phyloP scores from a whole-genome alignment of 345 rosid genomes.

The Aegle marmelos region DNA sequence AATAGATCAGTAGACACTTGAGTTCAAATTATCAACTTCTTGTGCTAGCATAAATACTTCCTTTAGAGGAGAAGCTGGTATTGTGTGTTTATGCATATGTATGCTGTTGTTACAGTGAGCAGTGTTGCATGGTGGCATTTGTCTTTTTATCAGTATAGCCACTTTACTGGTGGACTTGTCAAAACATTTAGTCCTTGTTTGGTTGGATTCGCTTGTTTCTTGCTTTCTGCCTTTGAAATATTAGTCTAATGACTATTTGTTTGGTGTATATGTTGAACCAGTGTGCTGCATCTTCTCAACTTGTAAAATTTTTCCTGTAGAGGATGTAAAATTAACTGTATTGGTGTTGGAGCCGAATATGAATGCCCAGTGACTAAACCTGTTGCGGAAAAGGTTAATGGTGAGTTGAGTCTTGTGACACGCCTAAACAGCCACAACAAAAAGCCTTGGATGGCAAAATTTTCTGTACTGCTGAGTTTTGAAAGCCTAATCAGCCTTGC shows the following conservation, averaged over 20 bases:
- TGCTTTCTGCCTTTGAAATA: neutral
- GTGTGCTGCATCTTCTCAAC: neutral
- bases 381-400: neutral
- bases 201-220: neutral
- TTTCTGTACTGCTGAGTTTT: neutral
- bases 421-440: neutral
- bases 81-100: neutral
- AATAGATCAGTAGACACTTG: conserved; percentile 7
- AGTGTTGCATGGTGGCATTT: neutral
- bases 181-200: neutral
- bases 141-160: conserved; percentile 4
- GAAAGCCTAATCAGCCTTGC: neutral
- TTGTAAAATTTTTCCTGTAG: neutral
- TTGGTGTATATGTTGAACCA: neutral
- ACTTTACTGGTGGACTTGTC: neutral
- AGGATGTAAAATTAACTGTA: too few species aligned
- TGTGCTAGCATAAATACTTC: neutral
- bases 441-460: neutral
- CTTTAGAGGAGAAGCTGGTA: neutral
- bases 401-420: neutral
- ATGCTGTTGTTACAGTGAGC: conserved; percentile 3
- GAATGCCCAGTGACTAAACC: too few species aligned
- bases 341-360: too few species aligned
- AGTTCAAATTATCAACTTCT: neutral
- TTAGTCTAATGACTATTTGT: neutral